These are phyloP conservation scores for Suhomyces bolitotheri DNA, from an alignment of 1,139 yeast species.

Conservation along the genomic window DNA sequence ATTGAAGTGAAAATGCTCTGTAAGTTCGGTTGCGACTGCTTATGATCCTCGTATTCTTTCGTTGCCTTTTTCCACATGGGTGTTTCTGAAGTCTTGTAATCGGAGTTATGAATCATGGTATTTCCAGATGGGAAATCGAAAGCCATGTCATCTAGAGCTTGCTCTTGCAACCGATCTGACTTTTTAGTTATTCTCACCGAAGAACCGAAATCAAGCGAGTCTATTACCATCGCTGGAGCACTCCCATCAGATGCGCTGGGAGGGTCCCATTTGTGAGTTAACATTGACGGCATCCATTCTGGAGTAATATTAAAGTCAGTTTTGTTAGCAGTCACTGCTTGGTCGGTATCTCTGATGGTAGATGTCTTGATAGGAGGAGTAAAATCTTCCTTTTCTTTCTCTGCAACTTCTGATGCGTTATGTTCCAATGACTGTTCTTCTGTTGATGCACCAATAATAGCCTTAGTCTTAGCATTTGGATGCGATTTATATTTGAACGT, in stretches of 20 bases:
- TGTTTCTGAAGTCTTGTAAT: constrained; percentile 23
- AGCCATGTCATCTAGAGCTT: constrained; percentile 17
- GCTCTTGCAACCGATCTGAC: constrained; percentile 1
- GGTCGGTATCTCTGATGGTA: constrained; percentile 15
- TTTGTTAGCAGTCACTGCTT: background rate
- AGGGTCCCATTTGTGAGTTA: constrained; percentile 39
- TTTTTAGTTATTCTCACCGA: constrained; percentile 34
- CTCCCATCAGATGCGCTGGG: constrained; percentile 9
- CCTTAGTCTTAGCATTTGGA: constrained; percentile 47
- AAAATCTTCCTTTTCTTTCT: constrained; percentile 6
- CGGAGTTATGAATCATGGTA: constrained; percentile 41
- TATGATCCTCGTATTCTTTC: constrained; percentile 30
- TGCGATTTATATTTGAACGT: constrained; percentile 49
- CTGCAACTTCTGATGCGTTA: constrained; percentile 1
- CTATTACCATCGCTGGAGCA: constrained; percentile 7
- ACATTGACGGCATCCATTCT: constrained; percentile 48
- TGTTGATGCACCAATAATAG: constrained; percentile 22
- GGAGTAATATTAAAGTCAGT: constrained; percentile 33
- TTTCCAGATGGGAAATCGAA: constrained; percentile 28
- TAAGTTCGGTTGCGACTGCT: constrained; percentile 31
- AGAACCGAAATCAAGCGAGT: constrained; percentile 25
- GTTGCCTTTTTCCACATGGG: constrained; percentile 43
- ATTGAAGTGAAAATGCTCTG: constrained; percentile 33
- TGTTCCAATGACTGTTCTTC: constrained; percentile 5
- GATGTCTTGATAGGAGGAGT: constrained; percentile 21